Base-by-base conservation (phyloP, 441 rosid species). In the Hura crepitans region DNA sequence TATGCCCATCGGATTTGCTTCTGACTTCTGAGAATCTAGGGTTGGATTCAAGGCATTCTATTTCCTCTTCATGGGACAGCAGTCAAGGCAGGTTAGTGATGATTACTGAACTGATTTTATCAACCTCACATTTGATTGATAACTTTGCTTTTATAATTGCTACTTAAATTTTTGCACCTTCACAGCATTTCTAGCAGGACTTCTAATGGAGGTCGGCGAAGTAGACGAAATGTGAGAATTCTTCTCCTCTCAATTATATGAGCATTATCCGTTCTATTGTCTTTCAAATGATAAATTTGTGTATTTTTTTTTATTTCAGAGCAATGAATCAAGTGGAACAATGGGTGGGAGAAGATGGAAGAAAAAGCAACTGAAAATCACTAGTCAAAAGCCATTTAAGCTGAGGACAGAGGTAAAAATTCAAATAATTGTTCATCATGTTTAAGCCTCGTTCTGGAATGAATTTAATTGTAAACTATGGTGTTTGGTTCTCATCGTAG, bases 361-460 rank as follows among this genome's bases (percentile, higher is more conserved):
- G 85, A 90, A 89, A 83, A 82, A 85, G 75, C 91, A 90, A 75
- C 81, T 69, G n/a, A 90, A 79, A 84, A 78, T 72, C 62, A 90
- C 97, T 14, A 70, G 84, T 65, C 87, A 75, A 76, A 90, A 84
- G 78, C 99, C 99, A 28, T 92, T 95, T 66, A 83, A 82, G 56
- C 86, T 95, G 28, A 89, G 92, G 81, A 92, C 99, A 42, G 98
- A 95, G 90, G 98, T 95, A 78, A 39, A 65, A 22, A 51, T 43
- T 28, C 14, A n/a, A 56, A 66, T 27, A n/a, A 45, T 55, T 62
- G 35, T 67, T 43, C 12, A n/a, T 49, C 47, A 3, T 17, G 25
- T 51, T 46, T 25, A 45, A 13, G 4, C 9, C 47, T 67, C 56
- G 43, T 61, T 37, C 57, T 68, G 42, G 25, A 6, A n/a, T 60